Evolutionary conservation across 2,329 filamentous ascomycete genomes (phyloP).

Genomic region (Fusarium globosum): DNA sequence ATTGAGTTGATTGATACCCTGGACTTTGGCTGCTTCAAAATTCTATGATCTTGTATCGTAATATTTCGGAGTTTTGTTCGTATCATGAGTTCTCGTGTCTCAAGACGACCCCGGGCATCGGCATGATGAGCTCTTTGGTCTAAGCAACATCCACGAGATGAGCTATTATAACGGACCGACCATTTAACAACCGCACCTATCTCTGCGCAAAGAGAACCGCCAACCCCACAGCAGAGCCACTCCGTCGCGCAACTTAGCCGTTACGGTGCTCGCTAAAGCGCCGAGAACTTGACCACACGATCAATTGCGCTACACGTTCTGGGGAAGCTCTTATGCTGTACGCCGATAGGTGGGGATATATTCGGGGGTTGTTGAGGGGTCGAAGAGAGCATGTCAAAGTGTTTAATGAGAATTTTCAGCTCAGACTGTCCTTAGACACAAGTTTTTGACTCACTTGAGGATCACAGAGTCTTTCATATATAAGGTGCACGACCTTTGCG

Average conservation of each 20-base stretch:
- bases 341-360: conserved; percentile 46
- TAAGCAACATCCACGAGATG: background rate
- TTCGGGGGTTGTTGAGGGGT: conserved; percentile 34
- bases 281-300: conserved; percentile 24
- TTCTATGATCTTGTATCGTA: background rate
- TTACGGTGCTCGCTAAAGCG: conserved; percentile 24
- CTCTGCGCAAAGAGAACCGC: background rate
- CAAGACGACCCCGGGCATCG: background rate
- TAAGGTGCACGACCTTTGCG: background rate
- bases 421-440: background rate
- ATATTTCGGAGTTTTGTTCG: background rate
- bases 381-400: background rate
- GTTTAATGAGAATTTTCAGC: background rate
- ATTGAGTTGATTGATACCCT: background rate
- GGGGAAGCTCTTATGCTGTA: conserved; percentile 26
- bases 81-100: conserved; percentile 12
- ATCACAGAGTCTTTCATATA: background rate
- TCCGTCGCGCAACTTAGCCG: background rate
- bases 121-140: background rate
- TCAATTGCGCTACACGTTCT: conserved; percentile 23
- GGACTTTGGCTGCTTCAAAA: background rate
- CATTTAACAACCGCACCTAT: conserved; percentile 27
- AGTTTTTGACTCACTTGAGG: background rate
- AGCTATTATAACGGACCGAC: conserved; percentile 12
- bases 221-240: conserved; percentile 28